phyloP scores from a whole-genome alignment of 768 basidiomycete species.

The Lactarius vividus region DNA sequence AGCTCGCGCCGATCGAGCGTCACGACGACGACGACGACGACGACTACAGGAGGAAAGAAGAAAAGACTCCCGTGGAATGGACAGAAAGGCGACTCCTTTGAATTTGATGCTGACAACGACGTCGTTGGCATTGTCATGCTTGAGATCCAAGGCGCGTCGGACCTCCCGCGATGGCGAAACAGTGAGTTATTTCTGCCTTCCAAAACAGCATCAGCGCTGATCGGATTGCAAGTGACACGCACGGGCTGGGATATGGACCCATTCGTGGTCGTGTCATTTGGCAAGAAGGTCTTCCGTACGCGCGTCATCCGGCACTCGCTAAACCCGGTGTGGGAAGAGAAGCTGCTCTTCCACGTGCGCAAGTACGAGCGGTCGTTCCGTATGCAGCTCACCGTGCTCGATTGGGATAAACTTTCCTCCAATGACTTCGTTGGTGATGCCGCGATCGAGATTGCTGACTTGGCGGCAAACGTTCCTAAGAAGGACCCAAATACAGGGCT shows the following conservation, averaged over 20 bases:
- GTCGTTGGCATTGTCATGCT: conserved; percentile 94
- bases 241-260: conserved; percentile 97
- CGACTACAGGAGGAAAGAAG: conserved; percentile 35
- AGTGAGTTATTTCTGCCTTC: conserved; percentile 50
- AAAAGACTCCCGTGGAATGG: conserved; percentile 41
- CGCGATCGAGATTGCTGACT: conserved; percentile 63
- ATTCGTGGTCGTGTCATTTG: conserved; percentile 93
- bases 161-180: conserved; percentile 83
- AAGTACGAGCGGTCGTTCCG: conserved; percentile 78
- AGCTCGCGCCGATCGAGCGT: conserved; percentile 25
- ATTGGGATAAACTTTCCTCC: conserved; percentile 92
- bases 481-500: conserved; percentile 53
- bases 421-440: conserved; percentile 90
- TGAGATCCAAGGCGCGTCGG: conserved; percentile 80
- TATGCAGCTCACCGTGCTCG: conserved; percentile 79
- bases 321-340: conserved; percentile 93
- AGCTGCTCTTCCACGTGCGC: conserved; percentile 91
- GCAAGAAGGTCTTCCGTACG: conserved; percentile 95
- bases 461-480: conserved; percentile 49
- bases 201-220: neutral
- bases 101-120: conserved; percentile 71
- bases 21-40: conserved; percentile 28
- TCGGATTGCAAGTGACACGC: conserved; percentile 58
- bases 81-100: conserved; percentile 46
- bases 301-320: conserved; percentile 80